A percentile compares a stretch with the other conserved stretches of the same genome.
Conservation (phyloP, 1,284 basidiomycete genomes). For the Bondarzewia mesenterica region DNA sequence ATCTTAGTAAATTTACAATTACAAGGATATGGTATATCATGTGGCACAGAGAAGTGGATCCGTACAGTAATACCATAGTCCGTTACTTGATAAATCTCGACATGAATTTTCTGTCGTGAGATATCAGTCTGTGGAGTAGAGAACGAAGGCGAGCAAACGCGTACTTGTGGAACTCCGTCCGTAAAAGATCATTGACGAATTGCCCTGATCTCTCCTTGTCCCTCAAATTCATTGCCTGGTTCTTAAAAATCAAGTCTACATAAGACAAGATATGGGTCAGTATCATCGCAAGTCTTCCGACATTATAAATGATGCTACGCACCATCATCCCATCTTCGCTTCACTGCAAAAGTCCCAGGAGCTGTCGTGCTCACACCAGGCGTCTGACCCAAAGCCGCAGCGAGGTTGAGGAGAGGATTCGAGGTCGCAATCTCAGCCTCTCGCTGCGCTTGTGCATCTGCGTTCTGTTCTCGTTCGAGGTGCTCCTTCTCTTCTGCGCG, state of each 20-base stretch:
- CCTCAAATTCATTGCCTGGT: constrained; percentile 66
- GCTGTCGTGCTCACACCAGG: constrained; percentile 66
- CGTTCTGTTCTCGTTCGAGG: constrained; percentile 69
- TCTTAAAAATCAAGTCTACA: constrained; percentile 92
- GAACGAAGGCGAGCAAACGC: constrained; percentile 21
- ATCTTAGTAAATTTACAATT: neutral
- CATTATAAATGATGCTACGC: constrained; percentile 15
- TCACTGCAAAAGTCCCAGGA: constrained; percentile 84
- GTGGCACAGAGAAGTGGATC: neutral
- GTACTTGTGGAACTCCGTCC: constrained; percentile 88
- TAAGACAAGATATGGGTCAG: neutral
- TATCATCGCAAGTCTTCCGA: neutral
- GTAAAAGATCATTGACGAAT: constrained; percentile 88
- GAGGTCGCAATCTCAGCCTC: constrained; percentile 80
- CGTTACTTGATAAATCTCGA: constrained; percentile 61
- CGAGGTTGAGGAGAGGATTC: constrained; percentile 84
- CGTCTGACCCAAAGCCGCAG: constrained; percentile 74
- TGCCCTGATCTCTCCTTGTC: constrained; percentile 70
- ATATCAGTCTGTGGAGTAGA: constrained; percentile 1
- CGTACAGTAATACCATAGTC: neutral
- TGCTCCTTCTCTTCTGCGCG: constrained; percentile 87
- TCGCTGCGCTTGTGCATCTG: constrained; percentile 53
- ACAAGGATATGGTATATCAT: neutral
- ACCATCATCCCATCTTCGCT: constrained; percentile 94
- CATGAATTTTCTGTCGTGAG: constrained; percentile 60